Evolutionary conservation across 1,284 basidiomycete species (phyloP).

Genomic region (Malassezia obtusa): DNA sequence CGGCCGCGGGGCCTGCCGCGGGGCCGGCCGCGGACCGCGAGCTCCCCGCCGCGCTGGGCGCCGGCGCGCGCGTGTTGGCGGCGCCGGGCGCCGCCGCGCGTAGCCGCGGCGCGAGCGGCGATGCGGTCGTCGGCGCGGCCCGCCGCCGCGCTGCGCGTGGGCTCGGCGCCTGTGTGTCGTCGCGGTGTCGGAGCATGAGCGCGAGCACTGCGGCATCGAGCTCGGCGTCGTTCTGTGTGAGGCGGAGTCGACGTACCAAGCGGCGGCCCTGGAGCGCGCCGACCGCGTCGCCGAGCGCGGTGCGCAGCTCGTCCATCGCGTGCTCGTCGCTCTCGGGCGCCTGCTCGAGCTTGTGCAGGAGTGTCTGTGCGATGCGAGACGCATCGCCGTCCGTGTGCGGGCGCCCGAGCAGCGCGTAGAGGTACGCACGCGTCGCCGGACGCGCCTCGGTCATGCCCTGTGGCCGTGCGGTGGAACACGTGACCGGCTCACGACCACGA

Average conservation of each 20-base stretch:
- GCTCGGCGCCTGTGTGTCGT: not conserved
- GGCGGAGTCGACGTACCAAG: not conserved
- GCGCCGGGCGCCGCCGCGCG: not conserved
- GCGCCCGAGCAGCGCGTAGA: slow-evolving; percentile 2
- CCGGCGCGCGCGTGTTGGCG: too few species aligned
- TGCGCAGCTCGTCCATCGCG: not conserved
- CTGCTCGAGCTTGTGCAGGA: not conserved
- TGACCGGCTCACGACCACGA: not conserved
- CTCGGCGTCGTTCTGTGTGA: slow-evolving; percentile 1
- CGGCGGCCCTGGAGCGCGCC: not conserved
- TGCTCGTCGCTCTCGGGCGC: not conserved
- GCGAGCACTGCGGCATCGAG: slow-evolving; percentile 9
- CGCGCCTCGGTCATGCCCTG: not conserved
- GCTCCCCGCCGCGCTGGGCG: too few species aligned
- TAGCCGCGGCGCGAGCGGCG: not conserved
- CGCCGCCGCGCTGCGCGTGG: not conserved
- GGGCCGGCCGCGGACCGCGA: too few species aligned
- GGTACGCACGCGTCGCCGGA: slow-evolving; percentile 1
- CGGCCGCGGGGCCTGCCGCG: too few species aligned
- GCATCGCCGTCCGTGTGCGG: not conserved
- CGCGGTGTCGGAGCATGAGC: slow-evolving; percentile 7
- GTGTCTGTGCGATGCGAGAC: not conserved
- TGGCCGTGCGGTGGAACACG: slow-evolving; percentile 4
- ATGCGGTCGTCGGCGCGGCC: not conserved
- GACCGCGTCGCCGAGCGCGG: not conserved